Evolutionary conservation across 148 eudicot genomes (phyloP), one percentile per base, ranked within the genome.

Genomic region (Cornus kousa): DNA sequence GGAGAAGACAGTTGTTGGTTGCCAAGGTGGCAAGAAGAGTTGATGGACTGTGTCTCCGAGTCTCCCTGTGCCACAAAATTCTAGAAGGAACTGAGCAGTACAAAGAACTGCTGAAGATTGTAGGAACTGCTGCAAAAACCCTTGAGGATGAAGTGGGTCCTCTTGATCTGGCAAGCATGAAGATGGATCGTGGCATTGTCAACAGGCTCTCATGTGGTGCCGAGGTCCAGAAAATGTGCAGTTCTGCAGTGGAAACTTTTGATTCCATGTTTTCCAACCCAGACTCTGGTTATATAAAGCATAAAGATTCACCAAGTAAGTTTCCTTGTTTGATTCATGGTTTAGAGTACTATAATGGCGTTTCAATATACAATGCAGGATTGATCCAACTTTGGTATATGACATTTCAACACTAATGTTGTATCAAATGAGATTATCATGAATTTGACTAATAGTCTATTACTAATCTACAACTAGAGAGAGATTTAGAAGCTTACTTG

Each of bases 21-120:
- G 93, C 91, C 5, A 91, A 81, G 83, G 90, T 85, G 71, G 92
- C 95, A 40, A 87, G 95, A 80, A 81, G 93, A 43, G 93, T 91
- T 72, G 95, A 91, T 85, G 90, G 79, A 59, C 75, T 91, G 48
- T 89, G 95, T 84, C 74, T 83, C 59, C 86, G 95, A 71, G 80
- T 91, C 72, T 88, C 89, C 68, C 82, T 91, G 73, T 78, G 88
- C 74, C 82, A 80, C 87, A 90, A 87, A 81, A 84, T 91, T 76
- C 90, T 91, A 55, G 82, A 85, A 73, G 93, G 90, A 37, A 88
- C 90, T 60, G 87, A 88, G 73, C 76, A 79, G 40, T 88, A 86
- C 67, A 84, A 84, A 73, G 85, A 84, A 80, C 82, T 91, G 66
- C 91, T 82, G 55, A 85, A 77, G 82, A 76, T 70, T 70, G 83